Evolutionary conservation across 169 alveolate genomes (phyloP).

Genomic region (Plasmodium knowlesi): DNA sequence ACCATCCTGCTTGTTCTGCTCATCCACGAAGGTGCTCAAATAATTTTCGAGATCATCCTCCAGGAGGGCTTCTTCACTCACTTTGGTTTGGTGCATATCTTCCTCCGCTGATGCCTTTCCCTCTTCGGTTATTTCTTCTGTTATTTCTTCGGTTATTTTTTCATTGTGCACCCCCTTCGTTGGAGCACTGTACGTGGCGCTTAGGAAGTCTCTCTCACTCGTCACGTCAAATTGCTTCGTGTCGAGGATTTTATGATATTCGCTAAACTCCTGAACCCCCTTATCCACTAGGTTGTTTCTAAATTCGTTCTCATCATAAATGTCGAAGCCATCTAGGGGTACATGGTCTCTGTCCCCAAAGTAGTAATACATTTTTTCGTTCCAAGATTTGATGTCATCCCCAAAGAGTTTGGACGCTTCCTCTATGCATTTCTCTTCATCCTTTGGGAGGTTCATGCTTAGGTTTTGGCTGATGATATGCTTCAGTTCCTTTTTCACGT

Average conservation of each 20-base stretch:
- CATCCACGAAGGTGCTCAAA: constrained; percentile 39
- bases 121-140: neutral
- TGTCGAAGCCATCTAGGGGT: constrained; percentile 22
- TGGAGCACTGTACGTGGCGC: constrained; percentile 32
- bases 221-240: neutral
- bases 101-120: neutral
- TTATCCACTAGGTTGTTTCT: neutral
- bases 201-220: constrained; percentile 7
- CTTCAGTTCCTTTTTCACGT: constrained; percentile 23
- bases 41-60: constrained; percentile 29
- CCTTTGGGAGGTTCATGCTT: constrained; percentile 27
- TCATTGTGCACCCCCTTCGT: too few species aligned
- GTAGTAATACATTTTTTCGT: constrained; percentile 70
- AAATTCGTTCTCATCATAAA: constrained; percentile 61
- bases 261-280: constrained; percentile 11
- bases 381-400: constrained; percentile 64
- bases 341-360: constrained; percentile 49
- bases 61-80: too few species aligned
- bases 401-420: constrained; percentile 74
- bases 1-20: neutral
- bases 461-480: constrained; percentile 40
- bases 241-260: constrained; percentile 28
- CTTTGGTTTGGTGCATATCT: neutral
- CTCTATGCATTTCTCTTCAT: constrained; percentile 40
- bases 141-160: too few species aligned